phyloP scores from a whole-genome alignment of 768 basidiomycete genomes.

The Xerocomellus intermedius region DNA sequence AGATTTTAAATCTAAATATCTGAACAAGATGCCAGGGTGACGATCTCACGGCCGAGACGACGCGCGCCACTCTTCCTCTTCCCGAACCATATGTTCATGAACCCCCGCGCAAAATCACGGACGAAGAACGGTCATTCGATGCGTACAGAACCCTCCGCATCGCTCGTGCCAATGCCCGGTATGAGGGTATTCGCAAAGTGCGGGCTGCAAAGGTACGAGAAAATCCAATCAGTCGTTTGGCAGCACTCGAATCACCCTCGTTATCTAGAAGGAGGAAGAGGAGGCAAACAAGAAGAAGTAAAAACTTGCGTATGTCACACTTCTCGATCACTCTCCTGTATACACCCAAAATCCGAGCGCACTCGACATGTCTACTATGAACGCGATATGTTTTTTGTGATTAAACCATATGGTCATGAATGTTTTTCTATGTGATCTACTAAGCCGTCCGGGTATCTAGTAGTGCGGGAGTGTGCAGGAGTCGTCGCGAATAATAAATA shows the following conservation, averaged over 20 bases:
- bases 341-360: constrained; percentile 39
- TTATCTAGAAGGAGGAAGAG: constrained; percentile 79
- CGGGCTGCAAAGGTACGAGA: constrained; percentile 77
- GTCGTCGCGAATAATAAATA: neutral
- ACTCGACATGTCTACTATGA: constrained; percentile 27
- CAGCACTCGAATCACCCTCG: constrained; percentile 15
- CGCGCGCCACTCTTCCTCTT: constrained; percentile 64
- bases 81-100: constrained; percentile 70
- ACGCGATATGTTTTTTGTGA: neutral
- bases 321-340: constrained; percentile 23
- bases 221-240: neutral
- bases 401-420: neutral
- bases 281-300: constrained; percentile 92
- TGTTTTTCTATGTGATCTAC: neutral
- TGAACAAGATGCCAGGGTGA: constrained; percentile 54
- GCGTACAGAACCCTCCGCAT: constrained; percentile 88
- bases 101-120: constrained; percentile 88
- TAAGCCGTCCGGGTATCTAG: constrained; percentile 16
- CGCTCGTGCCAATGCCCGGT: constrained; percentile 76
- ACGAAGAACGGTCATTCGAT: constrained; percentile 83
- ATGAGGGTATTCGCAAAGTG: constrained; percentile 85
- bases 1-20: neutral
- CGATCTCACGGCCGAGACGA: constrained; percentile 75
- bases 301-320: constrained; percentile 28
- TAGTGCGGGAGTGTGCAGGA: neutral